Evolutionary conservation across 805 yeast species (phyloP), one percentile per base, ranked within the genome.

Genomic region (Yarrowia osloensis): DNA sequence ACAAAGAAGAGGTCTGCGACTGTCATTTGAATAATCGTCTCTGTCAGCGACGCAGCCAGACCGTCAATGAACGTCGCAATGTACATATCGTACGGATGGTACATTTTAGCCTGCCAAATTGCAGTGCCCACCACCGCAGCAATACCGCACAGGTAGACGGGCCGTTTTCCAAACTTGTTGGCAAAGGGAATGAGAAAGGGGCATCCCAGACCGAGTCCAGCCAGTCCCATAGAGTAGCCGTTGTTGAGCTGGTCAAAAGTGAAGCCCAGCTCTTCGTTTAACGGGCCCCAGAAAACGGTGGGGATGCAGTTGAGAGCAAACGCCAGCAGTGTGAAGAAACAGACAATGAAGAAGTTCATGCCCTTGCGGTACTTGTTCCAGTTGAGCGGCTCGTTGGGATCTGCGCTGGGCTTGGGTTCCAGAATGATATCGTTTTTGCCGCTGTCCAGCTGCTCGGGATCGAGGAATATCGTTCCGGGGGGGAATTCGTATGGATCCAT

Each of bases 1-100:
- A 72, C 71, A 33, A 69, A 72, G 47, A 72, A 72, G 62, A 72
- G 37, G 49, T 72, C 74, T 21, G 70, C 69, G 15, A 72, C 68
- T 5, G 71, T 54, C 35, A 72, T 67, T 31, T 72, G 73, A 33
- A 72, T 70, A 9, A 70, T 69, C 11, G 73, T 69, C 39, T 69
- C 69, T 0, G 68, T 62, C 29, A 65, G 24, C 3, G 68, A 66
- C 0, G 68, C 63, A 1, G 67, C 68, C 31, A 68, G 35, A 21
- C 69, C 68, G 55, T 47, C 65, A 21, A 68, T 37, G 12, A 66
- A 40, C 22, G 68, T 65, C 7, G 69, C 65, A 42, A 59, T 57
- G 67, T 68, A 68, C 61, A 68, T 67, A 9, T 62, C 67, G 44
- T 67, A 52, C 15, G 69, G 55, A 26, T 68, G 37, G 42, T 44